phyloP scores from a whole-genome alignment of 2,329 filamentous ascomycete species.

The Endoconidiophora laricicola region DNA sequence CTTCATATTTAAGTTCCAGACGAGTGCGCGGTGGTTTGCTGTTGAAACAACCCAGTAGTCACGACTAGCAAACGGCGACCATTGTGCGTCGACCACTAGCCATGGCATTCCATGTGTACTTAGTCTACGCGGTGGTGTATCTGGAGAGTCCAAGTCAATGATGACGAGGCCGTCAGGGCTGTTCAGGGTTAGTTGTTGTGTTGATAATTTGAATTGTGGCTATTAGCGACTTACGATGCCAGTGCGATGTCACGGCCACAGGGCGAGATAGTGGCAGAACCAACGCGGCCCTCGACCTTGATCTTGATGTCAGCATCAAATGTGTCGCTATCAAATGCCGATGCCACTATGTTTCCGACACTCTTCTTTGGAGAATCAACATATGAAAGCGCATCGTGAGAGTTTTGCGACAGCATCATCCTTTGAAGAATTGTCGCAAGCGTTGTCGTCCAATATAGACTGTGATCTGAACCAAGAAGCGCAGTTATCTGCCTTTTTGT shows the following conservation, averaged over 20 bases:
- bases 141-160: conserved; percentile 80
- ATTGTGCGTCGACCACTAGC: conserved; percentile 91
- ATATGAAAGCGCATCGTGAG: conserved; percentile 1
- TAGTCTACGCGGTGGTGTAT: conserved; percentile 69
- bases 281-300: conserved; percentile 63
- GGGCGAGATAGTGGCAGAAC: conserved; percentile 84
- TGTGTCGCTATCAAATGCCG: conserved; percentile 69
- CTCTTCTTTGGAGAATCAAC: conserved; percentile 34
- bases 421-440: too few species aligned
- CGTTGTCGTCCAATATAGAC: too few species aligned
- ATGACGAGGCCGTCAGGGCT: conserved; percentile 75
- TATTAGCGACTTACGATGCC: conserved; percentile 43
- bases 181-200: conserved; percentile 3
- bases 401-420: too few species aligned
- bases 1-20: conserved; percentile 76
- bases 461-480: too few species aligned
- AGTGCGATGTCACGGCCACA: conserved; percentile 80
- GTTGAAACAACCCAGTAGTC: conserved; percentile 92
- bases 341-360: conserved; percentile 36
- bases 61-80: conserved; percentile 79
- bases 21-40: conserved; percentile 82
- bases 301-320: conserved; percentile 77
- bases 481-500: too few species aligned
- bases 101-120: conserved; percentile 73
- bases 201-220: neutral